These are phyloP conservation scores for Pleurotus eryngii DNA, from an alignment of 768 basidiomycete species.

Conservation along the genomic window DNA sequence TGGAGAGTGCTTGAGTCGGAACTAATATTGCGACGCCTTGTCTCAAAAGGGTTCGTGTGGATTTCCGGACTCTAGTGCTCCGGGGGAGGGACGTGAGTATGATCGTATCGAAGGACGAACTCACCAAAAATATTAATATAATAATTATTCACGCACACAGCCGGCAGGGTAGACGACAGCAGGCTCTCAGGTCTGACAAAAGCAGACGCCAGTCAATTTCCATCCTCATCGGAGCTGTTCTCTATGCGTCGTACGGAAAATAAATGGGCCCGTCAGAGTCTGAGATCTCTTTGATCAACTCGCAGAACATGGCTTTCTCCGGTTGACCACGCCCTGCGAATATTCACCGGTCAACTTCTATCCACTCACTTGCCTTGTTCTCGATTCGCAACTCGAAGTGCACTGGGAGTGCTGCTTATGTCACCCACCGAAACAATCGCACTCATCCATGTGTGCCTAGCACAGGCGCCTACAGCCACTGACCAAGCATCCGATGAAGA, in stretches of 20 bases:
- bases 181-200: slow-evolving; percentile 25
- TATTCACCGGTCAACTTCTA: slow-evolving; percentile 1
- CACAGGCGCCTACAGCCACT: neutral
- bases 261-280: slow-evolving; percentile 23
- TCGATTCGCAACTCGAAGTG: no score
- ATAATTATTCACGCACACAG: slow-evolving; percentile 19
- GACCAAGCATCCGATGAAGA: no score
- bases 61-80: neutral
- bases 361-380: neutral
- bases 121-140: slow-evolving; percentile 29
- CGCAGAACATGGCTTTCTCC: slow-evolving; percentile 12
- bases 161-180: slow-evolving; percentile 33
- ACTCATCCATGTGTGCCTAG: slow-evolving; percentile 20
- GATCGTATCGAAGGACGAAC: neutral
- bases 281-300: slow-evolving; percentile 14
- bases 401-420: neutral
- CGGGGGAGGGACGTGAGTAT: neutral
- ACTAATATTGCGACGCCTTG: neutral
- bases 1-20: neutral
- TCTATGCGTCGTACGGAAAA: slow-evolving; percentile 25
- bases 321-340: slow-evolving; percentile 3
- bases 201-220: slow-evolving; percentile 19
- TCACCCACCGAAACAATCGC: slow-evolving; percentile 17
- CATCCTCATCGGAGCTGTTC: slow-evolving; percentile 39
- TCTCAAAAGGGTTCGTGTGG: neutral